A percentile compares a stretch with the other conserved stretches of the same genome.
Conservation (phyloP, 345 rosid genomes). For the Brassica napus region Da-Ae NC_063447.1:53135001-53135500, state of each 20-base stretch:
- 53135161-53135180: not conserved
- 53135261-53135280: not conserved
- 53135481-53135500: not conserved
- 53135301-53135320: not conserved
- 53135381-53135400: no score
- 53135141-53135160: not conserved
- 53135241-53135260: not conserved
- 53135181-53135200: slow-evolving; percentile 12
- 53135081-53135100: slow-evolving; percentile 27
- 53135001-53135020: slow-evolving; percentile 13
- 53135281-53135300: not conserved
- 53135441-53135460: not conserved
- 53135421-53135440: not conserved
- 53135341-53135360: not conserved
- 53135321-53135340: not conserved
- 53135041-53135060: not conserved
- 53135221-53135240: not conserved
- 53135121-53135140: slow-evolving; percentile 20
- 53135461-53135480: not conserved
- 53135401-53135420: slow-evolving; percentile 11
- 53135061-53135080: slow-evolving; percentile 12
- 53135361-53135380: not conserved
- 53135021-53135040: slow-evolving; percentile 32
- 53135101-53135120: slow-evolving; percentile 23
- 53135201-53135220: slow-evolving; percentile 9